These are phyloP conservation scores for Flaveria bidentis DNA, from an alignment of 129 eudicot species.

Conservation along the genomic window DNA sequence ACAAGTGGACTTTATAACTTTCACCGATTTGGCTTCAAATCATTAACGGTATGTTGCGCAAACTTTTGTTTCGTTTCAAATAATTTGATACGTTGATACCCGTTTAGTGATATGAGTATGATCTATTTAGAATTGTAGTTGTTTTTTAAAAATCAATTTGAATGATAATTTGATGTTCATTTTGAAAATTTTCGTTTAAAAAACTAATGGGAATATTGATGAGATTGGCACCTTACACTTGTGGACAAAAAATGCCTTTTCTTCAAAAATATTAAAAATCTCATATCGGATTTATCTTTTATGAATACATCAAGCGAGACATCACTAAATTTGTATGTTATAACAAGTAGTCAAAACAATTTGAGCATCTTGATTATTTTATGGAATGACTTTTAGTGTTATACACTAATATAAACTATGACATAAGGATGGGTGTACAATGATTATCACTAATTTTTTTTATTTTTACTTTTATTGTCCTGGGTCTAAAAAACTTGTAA, in stretches of 20 bases:
- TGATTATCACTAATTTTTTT: no score
- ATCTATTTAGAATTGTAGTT: neutral
- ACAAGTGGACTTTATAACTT: neutral
- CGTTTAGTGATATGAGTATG: no score
- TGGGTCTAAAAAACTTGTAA: no score
- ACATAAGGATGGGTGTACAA: no score
- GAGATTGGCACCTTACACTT: slow-evolving; percentile 15
- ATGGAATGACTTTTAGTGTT: slow-evolving; percentile 9
- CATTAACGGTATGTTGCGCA: neutral
- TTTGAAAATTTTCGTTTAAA: neutral
- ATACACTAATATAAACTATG: neutral
- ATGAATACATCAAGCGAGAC: neutral
- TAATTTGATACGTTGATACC: no score
- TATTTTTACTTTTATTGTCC: no score
- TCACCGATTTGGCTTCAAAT: neutral
- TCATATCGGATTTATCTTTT: neutral
- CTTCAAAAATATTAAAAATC: slow-evolving; percentile 17
- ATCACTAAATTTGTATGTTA: slow-evolving; percentile 14
- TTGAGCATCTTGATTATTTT: slow-evolving; percentile 9
- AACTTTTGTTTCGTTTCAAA: neutral
- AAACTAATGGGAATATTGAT: slow-evolving; percentile 1
- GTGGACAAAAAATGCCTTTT: slow-evolving; percentile 31
- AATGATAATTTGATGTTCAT: neutral
- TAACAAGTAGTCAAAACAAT: neutral
- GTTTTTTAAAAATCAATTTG: neutral